These are phyloP conservation scores for Trichoderma guizhouense DNA, from an alignment of 2,329 filamentous ascomycete species.

Conservation along the genomic window DNA sequence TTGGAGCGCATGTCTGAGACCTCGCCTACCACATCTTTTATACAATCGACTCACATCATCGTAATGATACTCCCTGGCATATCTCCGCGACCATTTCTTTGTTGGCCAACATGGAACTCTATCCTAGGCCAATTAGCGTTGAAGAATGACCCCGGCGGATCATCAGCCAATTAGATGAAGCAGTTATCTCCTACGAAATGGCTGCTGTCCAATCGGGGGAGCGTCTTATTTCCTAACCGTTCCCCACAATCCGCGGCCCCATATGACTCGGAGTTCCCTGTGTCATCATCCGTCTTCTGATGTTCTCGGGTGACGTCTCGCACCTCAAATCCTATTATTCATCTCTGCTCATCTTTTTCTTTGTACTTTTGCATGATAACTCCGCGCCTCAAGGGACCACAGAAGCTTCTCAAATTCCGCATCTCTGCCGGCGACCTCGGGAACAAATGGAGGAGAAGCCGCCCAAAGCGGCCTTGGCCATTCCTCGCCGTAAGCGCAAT, in stretches of 20 bases:
- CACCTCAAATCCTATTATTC: neutral
- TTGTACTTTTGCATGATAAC: neutral
- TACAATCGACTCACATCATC: neutral
- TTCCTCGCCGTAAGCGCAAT: neutral
- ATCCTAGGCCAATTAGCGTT: neutral
- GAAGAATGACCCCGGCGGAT: neutral
- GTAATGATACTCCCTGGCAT: neutral
- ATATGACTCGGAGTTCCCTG: neutral
- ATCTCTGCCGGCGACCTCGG: neutral
- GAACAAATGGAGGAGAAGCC: constrained; percentile 1
- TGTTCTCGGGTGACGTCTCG: neutral
- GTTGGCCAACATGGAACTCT: neutral
- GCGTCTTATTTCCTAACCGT: neutral
- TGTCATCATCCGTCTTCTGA: neutral
- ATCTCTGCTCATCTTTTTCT: neutral
- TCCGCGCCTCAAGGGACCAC: neutral
- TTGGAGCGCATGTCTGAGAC: neutral
- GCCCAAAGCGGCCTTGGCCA: neutral
- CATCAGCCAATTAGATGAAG: neutral
- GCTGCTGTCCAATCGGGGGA: neutral
- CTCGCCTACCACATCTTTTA: neutral
- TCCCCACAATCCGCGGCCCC: neutral
- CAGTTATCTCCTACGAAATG: neutral
- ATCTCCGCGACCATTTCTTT: neutral
- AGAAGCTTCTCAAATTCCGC: neutral